These are phyloP conservation scores for Thelephora terrestris DNA, from an alignment of 1,284 basidiomycete species.

Conservation along the genomic window DNA sequence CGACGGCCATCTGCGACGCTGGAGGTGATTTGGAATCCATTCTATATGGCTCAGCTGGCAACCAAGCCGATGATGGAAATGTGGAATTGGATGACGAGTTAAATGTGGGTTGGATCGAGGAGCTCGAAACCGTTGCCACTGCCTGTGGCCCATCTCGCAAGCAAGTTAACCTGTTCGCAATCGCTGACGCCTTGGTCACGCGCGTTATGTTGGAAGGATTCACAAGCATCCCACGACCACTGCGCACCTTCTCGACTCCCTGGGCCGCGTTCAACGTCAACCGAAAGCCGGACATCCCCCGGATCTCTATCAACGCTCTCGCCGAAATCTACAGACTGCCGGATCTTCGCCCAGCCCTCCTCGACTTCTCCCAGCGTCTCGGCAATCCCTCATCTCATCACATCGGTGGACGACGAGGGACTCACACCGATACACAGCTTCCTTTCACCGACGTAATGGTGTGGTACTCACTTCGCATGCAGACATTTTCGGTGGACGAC, in stretches of 20 bases:
- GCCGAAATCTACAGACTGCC: neutral
- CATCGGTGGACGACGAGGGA: slow-evolving; percentile 18
- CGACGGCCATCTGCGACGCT: slow-evolving; percentile 13
- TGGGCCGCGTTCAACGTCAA: slow-evolving; percentile 18
- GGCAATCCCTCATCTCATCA: slow-evolving; percentile 11
- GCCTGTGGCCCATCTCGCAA: too few species aligned
- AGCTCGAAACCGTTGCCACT: too few species aligned
- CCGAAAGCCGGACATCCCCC: slow-evolving; percentile 3
- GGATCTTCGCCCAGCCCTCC: neutral
- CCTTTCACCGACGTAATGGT: slow-evolving; percentile 3
- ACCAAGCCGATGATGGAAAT: too few species aligned
- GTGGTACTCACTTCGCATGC: neutral
- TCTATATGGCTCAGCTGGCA: too few species aligned
- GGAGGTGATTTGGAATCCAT: too few species aligned
- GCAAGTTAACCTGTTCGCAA: too few species aligned
- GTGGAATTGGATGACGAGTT: too few species aligned
- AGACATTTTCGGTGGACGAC: neutral
- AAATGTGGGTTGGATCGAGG: too few species aligned
- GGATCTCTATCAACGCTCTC: slow-evolving; percentile 1
- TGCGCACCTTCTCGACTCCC: slow-evolving; percentile 10
- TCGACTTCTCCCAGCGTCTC: neutral
- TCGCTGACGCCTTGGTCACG: too few species aligned
- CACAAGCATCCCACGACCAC: slow-evolving; percentile 1
- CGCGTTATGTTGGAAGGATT: too few species aligned
- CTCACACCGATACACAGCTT: slow-evolving; percentile 14